These are phyloP conservation scores for Exsudoporus floridanus DNA, from an alignment of 1,284 basidiomycete genomes.

Conservation along the genomic window DNA sequence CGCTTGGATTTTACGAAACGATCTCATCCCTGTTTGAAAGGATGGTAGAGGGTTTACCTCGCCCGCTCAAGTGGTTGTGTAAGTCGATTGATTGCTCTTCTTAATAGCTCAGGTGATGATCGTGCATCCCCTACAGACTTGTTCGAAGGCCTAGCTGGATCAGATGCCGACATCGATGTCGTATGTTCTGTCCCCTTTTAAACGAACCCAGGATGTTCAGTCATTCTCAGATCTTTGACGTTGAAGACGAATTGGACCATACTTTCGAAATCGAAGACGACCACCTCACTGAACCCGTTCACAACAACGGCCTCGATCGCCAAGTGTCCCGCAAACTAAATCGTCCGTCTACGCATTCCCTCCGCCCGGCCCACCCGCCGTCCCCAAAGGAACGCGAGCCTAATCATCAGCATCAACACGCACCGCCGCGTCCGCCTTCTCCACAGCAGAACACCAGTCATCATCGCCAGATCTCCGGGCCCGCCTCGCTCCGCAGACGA, in stretches of 20 bases:
- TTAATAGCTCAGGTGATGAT: conserved; percentile 10
- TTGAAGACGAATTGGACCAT: conserved; percentile 41
- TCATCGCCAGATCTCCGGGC: conserved; percentile 18
- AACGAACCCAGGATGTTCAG: background rate
- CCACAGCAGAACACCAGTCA: conserved; percentile 9
- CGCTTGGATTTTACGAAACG: conserved; percentile 71
- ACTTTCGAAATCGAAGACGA: conserved; percentile 9
- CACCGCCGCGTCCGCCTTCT: conserved; percentile 10
- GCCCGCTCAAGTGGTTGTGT: conserved; percentile 72
- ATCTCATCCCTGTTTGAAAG: conserved; percentile 64
- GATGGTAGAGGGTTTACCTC: conserved; percentile 70
- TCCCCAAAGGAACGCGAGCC: conserved; percentile 25
- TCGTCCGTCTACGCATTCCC: conserved; percentile 26
- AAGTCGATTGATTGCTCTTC: conserved; percentile 28
- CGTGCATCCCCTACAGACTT: conserved; percentile 50
- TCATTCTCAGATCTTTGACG: conserved; percentile 71
- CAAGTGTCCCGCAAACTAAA: conserved; percentile 37
- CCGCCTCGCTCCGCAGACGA: conserved; percentile 42
- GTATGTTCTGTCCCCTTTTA: conserved; percentile 42
- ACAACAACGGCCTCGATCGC: conserved; percentile 26
- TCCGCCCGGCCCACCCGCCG: conserved; percentile 13
- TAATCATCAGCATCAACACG: background rate
- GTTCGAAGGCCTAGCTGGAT: conserved; percentile 77
- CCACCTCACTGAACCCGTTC: conserved; percentile 15
- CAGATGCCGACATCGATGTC: conserved; percentile 71